Evolutionary conservation across 805 yeast species (phyloP), one percentile per base, ranked within the genome.

Genomic region (Lachancea meyersii): DNA sequence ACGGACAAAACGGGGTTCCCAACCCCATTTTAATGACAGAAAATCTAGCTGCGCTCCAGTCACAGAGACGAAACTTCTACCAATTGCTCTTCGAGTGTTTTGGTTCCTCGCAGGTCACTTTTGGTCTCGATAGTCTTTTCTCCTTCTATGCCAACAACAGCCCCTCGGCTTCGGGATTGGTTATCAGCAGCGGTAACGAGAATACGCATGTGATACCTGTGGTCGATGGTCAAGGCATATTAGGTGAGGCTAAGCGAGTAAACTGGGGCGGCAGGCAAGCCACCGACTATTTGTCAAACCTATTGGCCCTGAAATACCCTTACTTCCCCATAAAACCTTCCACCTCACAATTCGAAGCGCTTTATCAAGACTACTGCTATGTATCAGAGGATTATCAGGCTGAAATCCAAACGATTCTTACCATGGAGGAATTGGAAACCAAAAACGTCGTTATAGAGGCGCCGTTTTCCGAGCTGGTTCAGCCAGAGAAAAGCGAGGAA

Each of bases 241-340:
- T 86, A 42, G 66, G 74, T 21, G 82, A 80, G 45, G 69, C 88
- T 7, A 88, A 87, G 55, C 71, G 97, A 55, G 77, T 93, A 30
- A 87, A 86, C 57, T 86, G 93, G 86, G 97, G 97, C 47, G 97
- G 96, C 9, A 76, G 77, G 48, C 84, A 77, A 34, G 74, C 89
- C 1, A 76, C 73, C 23, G 77, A 73, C 31, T 89, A 73, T 52
- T 60, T 93, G 57, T 74, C 72, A 44, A 74, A 71, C 50, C 71
- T 82, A 27, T 64, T 93, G 38, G 72, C 79, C 1, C 69, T 93
- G 55, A 93, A 93, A 60, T 93, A 93, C 62, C 97, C 98, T 1
- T 82, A 79, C 52, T 93, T 89, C 61, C 97, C 98, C 4, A 67
- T 85, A 1, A 82, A 79, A 50, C 65, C 91, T 41, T 70, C 79